Conservation (phyloP, 495 filamentous ascomycete genomes). For the Durotheca rogersii region DNA sequence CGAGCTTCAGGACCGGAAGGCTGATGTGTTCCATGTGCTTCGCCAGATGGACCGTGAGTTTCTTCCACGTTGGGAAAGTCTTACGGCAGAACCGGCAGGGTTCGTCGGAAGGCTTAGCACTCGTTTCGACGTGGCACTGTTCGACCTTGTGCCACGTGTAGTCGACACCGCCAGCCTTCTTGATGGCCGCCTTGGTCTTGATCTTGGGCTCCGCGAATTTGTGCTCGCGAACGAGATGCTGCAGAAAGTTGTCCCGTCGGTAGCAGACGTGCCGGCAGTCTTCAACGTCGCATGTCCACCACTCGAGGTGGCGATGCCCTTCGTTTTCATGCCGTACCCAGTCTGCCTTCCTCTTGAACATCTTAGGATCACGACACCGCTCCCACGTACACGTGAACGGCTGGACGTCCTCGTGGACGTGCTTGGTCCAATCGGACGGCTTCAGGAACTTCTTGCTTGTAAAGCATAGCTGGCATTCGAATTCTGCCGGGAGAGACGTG, state of each 20-base stretch:
- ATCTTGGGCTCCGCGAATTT: constrained; percentile 78
- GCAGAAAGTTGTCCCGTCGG: constrained; percentile 92
- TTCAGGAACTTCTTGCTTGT: constrained; percentile 87
- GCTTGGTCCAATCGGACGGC: constrained; percentile 97
- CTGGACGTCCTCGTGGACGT: constrained; percentile 93
- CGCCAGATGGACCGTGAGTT: constrained; percentile 90
- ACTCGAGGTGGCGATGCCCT: constrained; percentile 86
- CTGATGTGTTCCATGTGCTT: constrained; percentile 96
- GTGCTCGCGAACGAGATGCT: constrained; percentile 93
- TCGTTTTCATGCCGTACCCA: constrained; percentile 98
- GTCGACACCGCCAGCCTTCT: constrained; percentile 56
- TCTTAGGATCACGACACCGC: constrained; percentile 82
- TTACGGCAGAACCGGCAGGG: constrained; percentile 90
- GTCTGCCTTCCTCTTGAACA: constrained; percentile 96
- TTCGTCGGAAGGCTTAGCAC: constrained; percentile 68
- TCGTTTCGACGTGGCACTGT: constrained; percentile 70
- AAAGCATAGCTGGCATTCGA: constrained; percentile 92
- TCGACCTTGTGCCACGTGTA: constrained; percentile 77
- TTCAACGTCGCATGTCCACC: constrained; percentile 81
- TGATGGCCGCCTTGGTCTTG: constrained; percentile 59
- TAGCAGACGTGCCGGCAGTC: constrained; percentile 86
- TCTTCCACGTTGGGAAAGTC: constrained; percentile 84
- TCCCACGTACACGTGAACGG: constrained; percentile 94
- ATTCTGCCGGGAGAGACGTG: constrained; percentile 75
- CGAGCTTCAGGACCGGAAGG: constrained; percentile 77